Percentiles rank a stretch among this genome's conserved stretches.
phyloP scores from a whole-genome alignment of 2,329 filamentous ascomycete species.

The Salinomyces thailandicus region DNA sequence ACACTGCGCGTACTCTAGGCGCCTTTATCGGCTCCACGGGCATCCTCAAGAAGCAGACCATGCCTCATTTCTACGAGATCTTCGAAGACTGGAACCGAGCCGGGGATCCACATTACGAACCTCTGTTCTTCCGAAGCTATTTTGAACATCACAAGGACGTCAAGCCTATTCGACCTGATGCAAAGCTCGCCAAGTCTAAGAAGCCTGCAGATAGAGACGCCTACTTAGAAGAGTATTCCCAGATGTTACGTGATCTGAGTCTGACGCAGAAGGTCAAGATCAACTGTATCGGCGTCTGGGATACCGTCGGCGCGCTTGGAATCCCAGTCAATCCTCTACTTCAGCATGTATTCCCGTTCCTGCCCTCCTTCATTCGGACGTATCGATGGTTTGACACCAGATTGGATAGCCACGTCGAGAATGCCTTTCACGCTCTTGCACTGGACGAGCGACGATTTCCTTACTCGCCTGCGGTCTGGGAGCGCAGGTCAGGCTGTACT shows the following conservation, averaged over 20 bases:
- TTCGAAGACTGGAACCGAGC: constrained; percentile 26
- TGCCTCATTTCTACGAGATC: constrained; percentile 26
- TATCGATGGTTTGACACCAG: constrained; percentile 28
- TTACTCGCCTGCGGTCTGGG: constrained; percentile 44
- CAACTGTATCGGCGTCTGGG: constrained; percentile 39
- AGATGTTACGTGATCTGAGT: constrained; percentile 12
- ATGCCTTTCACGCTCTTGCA: constrained; percentile 47
- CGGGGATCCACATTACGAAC: constrained; percentile 18
- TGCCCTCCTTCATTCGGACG: constrained; percentile 21
- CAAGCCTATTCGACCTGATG: constrained; percentile 9
- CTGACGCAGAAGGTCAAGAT: constrained; percentile 25
- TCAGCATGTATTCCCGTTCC: constrained; percentile 16
- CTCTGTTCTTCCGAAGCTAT: constrained; percentile 22
- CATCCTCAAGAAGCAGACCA: constrained; percentile 28
- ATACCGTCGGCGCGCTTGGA: constrained; percentile 36
- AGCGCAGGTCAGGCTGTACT: constrained; percentile 15
- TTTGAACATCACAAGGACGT: constrained; percentile 13
- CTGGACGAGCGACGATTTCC: constrained; percentile 43
- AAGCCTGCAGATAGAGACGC: constrained; percentile 12
- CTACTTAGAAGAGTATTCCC: constrained; percentile 20
- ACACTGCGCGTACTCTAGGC: constrained; percentile 33
- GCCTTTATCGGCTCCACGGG: constrained; percentile 37
- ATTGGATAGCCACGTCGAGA: constrained; percentile 32
- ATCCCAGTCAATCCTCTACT: constrained; percentile 27
- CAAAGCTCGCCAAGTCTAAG: constrained; percentile 7